Conservation (phyloP, 106 monocot genomes). For the Acorus gramineus region DNA sequence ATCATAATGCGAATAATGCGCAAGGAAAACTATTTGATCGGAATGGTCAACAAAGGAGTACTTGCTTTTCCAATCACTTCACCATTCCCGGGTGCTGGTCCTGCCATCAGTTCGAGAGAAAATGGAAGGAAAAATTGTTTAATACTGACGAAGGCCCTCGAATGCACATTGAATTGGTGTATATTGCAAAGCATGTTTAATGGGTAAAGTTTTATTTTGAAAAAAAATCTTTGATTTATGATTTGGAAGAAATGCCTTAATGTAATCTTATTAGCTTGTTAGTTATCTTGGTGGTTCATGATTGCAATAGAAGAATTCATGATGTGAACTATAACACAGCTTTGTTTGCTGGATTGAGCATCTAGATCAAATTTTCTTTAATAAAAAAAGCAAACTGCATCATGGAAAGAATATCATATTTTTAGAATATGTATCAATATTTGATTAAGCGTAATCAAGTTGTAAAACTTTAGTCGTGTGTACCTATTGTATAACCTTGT, state of each 20-base stretch:
- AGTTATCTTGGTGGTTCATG: not conserved
- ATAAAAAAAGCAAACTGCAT: no score
- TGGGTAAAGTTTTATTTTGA: conserved; percentile 30
- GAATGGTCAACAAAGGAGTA: conserved; percentile 95
- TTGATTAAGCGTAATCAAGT: no score
- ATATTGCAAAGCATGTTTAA: conserved; percentile 99
- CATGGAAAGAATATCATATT: no score
- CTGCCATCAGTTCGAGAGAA: conserved; percentile 32
- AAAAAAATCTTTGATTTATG: no score
- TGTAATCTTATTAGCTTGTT: no score
- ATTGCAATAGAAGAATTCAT: not conserved
- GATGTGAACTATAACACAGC: not conserved
- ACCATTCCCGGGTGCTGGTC: conserved; percentile 91
- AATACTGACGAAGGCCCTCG: conserved; percentile 83
- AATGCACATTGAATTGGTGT: conserved; percentile 97
- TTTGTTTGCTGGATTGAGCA: no score
- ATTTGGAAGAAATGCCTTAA: no score
- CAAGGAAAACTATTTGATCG: conserved; percentile 96
- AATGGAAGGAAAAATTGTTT: conserved; percentile 56
- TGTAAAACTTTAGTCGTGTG: no score
- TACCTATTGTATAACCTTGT: no score
- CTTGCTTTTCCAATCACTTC: conserved; percentile 66
- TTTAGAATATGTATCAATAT: no score
- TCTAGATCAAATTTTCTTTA: no score
- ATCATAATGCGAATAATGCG: conserved; percentile 95